Conservation (phyloP, 2,329 filamentous ascomycete species). For the Fusarium concolor region DNA sequence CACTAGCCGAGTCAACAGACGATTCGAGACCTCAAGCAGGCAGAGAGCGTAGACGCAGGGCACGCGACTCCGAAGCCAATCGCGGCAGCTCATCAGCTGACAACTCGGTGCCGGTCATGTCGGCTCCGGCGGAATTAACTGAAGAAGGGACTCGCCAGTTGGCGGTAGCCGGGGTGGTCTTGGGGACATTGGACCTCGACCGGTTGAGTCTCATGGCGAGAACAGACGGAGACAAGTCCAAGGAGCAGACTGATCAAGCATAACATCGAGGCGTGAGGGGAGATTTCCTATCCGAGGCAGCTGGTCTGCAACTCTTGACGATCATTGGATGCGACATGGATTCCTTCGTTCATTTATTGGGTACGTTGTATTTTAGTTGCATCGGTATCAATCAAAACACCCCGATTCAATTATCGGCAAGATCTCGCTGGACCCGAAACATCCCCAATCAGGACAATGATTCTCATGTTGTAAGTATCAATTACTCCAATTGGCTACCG, state of each 20-base stretch:
- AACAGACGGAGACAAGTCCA: conserved; percentile 16
- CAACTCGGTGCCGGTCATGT: conserved; percentile 25
- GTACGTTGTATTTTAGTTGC: conserved; percentile 16
- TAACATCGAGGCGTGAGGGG: neutral
- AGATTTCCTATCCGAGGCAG: conserved; percentile 35
- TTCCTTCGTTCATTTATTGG: conserved; percentile 11
- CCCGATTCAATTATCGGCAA: conserved; percentile 30
- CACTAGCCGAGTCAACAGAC: conserved; percentile 9
- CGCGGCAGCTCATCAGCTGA: conserved; percentile 43
- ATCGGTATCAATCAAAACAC: conserved; percentile 31
- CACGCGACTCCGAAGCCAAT: conserved; percentile 46
- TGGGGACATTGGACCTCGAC: conserved; percentile 50
- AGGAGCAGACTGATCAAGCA: conserved; percentile 2
- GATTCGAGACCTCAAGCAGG: conserved; percentile 39
- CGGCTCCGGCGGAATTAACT: conserved; percentile 28
- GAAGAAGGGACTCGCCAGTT: conserved; percentile 42
- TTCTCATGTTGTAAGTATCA: conserved; percentile 17
- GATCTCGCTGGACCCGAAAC: conserved; percentile 21
- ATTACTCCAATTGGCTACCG: conserved; percentile 17
- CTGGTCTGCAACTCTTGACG: conserved; percentile 31
- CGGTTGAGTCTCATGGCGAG: conserved; percentile 48
- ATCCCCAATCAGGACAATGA: conserved; percentile 18
- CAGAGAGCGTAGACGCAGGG: conserved; percentile 48
- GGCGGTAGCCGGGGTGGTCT: conserved; percentile 44
- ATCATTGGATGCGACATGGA: conserved; percentile 28